Percentiles rank a stretch among this genome's conserved stretches.
phyloP scores from a whole-genome alignment of 192 early-diverging fungal genomes.

The Gryganskiella cystojenkinii region DNA sequence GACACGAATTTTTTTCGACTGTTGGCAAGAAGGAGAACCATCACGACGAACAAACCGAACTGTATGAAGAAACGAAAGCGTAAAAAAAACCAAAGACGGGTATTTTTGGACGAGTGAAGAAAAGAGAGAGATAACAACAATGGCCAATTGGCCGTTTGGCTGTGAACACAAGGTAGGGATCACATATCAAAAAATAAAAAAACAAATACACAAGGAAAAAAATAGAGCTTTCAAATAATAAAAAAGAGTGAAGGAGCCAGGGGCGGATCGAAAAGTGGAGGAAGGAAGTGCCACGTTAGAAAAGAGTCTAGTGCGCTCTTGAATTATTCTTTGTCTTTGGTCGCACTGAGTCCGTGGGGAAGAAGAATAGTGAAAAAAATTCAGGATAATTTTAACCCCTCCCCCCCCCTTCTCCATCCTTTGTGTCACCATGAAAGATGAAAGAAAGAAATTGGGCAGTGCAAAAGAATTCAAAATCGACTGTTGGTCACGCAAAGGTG shows the following conservation, averaged over 20 bases:
- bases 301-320: not conserved
- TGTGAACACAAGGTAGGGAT: slow-evolving; percentile 12
- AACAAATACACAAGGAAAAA: not conserved
- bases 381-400: not conserved
- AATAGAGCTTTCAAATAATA: not conserved
- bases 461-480: slow-evolving; percentile 15
- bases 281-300: not conserved
- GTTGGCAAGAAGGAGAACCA: too few relatives aligned
- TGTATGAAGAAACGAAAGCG: slow-evolving; percentile 3
- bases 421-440: too few relatives aligned
- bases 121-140: slow-evolving; percentile 26
- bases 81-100: not conserved
- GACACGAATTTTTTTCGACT: too few relatives aligned
- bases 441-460: slow-evolving; percentile 29
- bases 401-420: not conserved
- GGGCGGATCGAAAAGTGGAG: not conserved
- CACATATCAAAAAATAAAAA: not conserved
- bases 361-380: slow-evolving; percentile 1
- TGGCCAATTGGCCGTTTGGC: slow-evolving; percentile 50
- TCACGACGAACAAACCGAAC: not conserved
- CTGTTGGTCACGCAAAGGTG: slow-evolving; percentile 5
- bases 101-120: not conserved
- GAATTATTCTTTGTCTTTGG: too few relatives aligned
- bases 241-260: too few relatives aligned
- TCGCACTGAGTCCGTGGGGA: too few relatives aligned